Base-by-base conservation (phyloP, 176 grass and related monocot genomes). In the Paspalum notatum region DNA sequence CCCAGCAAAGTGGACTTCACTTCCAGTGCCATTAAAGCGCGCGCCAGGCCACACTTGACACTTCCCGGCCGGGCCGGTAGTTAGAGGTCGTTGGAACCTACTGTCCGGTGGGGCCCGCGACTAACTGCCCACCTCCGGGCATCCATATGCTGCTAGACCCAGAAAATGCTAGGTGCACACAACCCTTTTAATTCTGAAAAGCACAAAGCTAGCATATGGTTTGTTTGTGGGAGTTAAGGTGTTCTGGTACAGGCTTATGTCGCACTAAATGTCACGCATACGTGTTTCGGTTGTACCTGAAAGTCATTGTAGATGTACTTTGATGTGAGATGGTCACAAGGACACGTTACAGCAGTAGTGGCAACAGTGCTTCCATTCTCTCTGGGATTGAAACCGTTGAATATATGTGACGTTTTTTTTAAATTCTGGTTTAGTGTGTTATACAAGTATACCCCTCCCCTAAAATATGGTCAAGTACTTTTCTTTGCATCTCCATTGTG, bases 1-100 rank as follows among this genome's bases (percentile, higher is more conserved):
- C 68, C 41, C 75, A 80, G 88, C 79, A 90, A 90, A 90, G 88
- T 70, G 84, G 62, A 74, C 79, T 79, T 90, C 88, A 83, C 84
- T 86, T 79, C 84, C 55, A 79, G 56, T 85, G 87, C 71, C 64
- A 57, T 57, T 65, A 85, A 89, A 89, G 76, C 44, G 74, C n/a
- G n/a, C n/a, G n/a, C n/a, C 32, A 32, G 32, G 32, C 37, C 62
- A 63, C 76, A 65, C 41, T 26, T 51, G 68, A 42, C 77, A 42
- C 62, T 24, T 32, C 61, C 11, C 75, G n/a, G 66, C 27, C 43
- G 12, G 42, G 43, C 46, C 46, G 26, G 75, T 62, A 37, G 86
- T 68, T 80, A 62, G 75, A 74, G 81, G 68, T 68, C 75, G 75
- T 84, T 88, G 75, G 68, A 88, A 75, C 81, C 68, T 26, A 67